Conservation (phyloP, 805 yeast genomes). For the Candida gorgasii region DNA sequence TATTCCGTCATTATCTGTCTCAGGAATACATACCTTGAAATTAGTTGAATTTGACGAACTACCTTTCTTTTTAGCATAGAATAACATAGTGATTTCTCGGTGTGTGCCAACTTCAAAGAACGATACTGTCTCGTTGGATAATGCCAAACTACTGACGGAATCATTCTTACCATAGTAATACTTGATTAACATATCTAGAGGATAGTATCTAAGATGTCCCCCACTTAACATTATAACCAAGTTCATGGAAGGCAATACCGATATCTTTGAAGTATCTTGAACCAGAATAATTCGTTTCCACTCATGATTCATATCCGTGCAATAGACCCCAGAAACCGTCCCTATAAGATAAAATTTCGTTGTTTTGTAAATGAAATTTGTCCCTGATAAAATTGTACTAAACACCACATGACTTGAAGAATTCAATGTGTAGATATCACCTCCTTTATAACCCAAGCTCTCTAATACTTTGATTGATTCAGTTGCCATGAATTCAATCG, state of each 20-base stretch:
- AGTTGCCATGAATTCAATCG: slow-evolving; percentile 37
- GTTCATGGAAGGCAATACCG: slow-evolving; percentile 57
- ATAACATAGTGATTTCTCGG: slow-evolving; percentile 57
- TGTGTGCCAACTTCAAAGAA: slow-evolving; percentile 73
- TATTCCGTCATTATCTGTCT: slow-evolving; percentile 53
- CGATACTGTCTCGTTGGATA: slow-evolving; percentile 50
- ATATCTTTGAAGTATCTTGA: slow-evolving; percentile 55
- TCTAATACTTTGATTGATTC: slow-evolving; percentile 23
- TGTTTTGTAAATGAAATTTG: slow-evolving; percentile 47
- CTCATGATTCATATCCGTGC: slow-evolving; percentile 44
- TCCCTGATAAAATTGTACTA: slow-evolving; percentile 44
- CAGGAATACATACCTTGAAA: slow-evolving; percentile 61
- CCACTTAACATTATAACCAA: slow-evolving; percentile 60
- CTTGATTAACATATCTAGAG: slow-evolving; percentile 59
- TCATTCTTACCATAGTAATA: slow-evolving; percentile 51
- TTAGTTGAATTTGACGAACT: slow-evolving; percentile 40
- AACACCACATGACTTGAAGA: slow-evolving; percentile 27
- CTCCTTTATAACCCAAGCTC: slow-evolving; percentile 23
- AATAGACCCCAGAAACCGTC: slow-evolving; percentile 60
- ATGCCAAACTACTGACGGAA: slow-evolving; percentile 45
- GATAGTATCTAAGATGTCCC: slow-evolving; percentile 59
- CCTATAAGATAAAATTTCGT: slow-evolving; percentile 57
- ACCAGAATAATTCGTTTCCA: slow-evolving; percentile 65
- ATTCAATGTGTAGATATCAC: slow-evolving; percentile 27
- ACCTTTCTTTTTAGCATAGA: slow-evolving; percentile 55